phyloP scores from a whole-genome alignment of 768 basidiomycete species.

The Kwoniella sp. region DNA sequence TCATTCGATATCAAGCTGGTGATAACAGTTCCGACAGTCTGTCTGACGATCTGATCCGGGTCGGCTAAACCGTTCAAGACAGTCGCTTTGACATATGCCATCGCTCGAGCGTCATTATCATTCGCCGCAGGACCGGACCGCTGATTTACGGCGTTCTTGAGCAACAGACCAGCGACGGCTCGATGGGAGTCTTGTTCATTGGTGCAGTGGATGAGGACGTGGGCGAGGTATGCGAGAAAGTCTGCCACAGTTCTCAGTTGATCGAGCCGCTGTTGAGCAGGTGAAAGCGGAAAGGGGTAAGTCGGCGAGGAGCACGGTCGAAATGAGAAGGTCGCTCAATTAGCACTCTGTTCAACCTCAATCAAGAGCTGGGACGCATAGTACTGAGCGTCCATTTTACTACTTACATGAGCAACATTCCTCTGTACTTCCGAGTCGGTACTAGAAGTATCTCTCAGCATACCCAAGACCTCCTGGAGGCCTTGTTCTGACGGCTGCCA shows the following conservation, averaged over 20 bases:
- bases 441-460: conserved; percentile 87
- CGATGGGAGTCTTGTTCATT: conserved; percentile 89
- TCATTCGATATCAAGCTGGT: conserved; percentile 83
- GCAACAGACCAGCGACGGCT: conserved; percentile 90
- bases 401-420: conserved; percentile 75
- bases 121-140: conserved; percentile 69
- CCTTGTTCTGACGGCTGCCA: conserved; percentile 85
- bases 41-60: conserved; percentile 81
- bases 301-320: not conserved
- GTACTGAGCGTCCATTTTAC: not conserved
- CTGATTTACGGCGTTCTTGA: conserved; percentile 85
- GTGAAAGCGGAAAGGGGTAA: not conserved
- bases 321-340: not conserved
- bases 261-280: conserved; percentile 53
- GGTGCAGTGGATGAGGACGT: conserved; percentile 79
- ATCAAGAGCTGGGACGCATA: not conserved
- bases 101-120: conserved; percentile 64
- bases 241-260: conserved; percentile 76
- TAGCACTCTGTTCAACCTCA: not conserved
- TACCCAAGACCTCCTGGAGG: conserved; percentile 86
- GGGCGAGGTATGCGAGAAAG: conserved; percentile 93
- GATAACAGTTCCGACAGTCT: conserved; percentile 90
- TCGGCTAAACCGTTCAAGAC: conserved; percentile 64
- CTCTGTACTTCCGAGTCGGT: conserved; percentile 71
- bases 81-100: conserved; percentile 58